Evolutionary conservation across 1,284 basidiomycete species (phyloP).

Genomic region (Boletus holoroseus): DNA sequence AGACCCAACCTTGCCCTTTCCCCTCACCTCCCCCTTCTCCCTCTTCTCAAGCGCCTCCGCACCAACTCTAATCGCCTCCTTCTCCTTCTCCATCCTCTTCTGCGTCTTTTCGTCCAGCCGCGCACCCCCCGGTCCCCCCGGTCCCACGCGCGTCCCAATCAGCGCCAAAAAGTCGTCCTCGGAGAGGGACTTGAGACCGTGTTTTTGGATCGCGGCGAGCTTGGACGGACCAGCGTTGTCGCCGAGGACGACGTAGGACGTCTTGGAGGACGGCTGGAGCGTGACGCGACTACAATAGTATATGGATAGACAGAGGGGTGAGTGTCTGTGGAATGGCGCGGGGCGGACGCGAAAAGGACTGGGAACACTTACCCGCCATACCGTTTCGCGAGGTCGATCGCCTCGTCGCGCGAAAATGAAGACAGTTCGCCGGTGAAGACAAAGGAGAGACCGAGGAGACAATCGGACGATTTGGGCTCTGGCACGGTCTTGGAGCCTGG

Average conservation of each 20-base stretch:
- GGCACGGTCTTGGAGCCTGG: slow-evolving; percentile 85
- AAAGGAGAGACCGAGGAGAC: slow-evolving; percentile 82
- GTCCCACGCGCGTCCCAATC: slow-evolving; percentile 60
- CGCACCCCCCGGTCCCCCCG: slow-evolving; percentile 30
- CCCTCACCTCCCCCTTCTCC: slow-evolving; percentile 41
- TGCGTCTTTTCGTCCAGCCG: slow-evolving; percentile 73
- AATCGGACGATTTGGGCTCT: slow-evolving; percentile 64
- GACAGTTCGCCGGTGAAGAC: slow-evolving; percentile 95
- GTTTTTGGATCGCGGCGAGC: slow-evolving; percentile 78
- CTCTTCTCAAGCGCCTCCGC: slow-evolving; percentile 74
- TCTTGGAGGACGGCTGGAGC: slow-evolving; percentile 83
- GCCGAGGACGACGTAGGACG: slow-evolving; percentile 86
- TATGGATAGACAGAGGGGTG: not conserved
- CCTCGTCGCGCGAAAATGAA: slow-evolving; percentile 86
- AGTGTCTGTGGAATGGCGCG: not conserved
- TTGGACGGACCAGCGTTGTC: slow-evolving; percentile 86
- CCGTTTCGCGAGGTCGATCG: slow-evolving; percentile 83
- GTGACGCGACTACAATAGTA: slow-evolving; percentile 68
- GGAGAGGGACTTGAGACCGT: slow-evolving; percentile 67
- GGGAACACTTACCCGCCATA: slow-evolving; percentile 71
- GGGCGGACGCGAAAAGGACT: not conserved
- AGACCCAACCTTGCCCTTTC: slow-evolving; percentile 2
- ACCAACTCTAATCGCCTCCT: slow-evolving; percentile 64
- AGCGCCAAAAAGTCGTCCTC: slow-evolving; percentile 88
- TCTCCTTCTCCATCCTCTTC: slow-evolving; percentile 81